Percentiles rank a stretch among this genome's conserved stretches.
phyloP scores from a whole-genome alignment of 495 filamentous ascomycete species.

The Podospora australis region DNA sequence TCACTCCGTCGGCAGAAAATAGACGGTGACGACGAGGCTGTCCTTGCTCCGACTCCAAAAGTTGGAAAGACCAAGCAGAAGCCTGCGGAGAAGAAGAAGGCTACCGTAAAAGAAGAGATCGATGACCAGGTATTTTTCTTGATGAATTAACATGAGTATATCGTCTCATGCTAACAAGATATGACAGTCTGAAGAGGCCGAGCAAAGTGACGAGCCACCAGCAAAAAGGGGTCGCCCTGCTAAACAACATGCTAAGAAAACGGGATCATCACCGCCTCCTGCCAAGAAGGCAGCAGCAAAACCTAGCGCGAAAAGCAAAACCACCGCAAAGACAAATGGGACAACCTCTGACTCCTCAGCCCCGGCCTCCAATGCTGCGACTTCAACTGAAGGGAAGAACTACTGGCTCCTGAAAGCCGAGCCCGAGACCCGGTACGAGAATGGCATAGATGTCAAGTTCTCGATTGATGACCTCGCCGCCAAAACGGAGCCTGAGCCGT shows the following conservation, averaged over 20 bases:
- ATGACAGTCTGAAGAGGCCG: too few relatives aligned
- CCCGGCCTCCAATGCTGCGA: conserved; percentile 1
- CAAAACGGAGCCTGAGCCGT: conserved; percentile 68
- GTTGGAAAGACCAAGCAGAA: neutral
- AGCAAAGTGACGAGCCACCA: conserved; percentile 3
- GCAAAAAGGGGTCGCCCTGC: conserved; percentile 3
- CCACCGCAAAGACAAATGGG: conserved; percentile 8
- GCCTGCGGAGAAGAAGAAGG: neutral
- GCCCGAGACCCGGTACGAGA: conserved; percentile 78
- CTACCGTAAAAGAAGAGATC: neutral
- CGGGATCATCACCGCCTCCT: neutral
- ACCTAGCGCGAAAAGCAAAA: neutral
- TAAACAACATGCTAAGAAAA: conserved; percentile 2
- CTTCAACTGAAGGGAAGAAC: conserved; percentile 23
- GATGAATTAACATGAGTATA: too few relatives aligned
- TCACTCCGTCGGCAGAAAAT: conserved; percentile 12
- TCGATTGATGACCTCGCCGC: conserved; percentile 84
- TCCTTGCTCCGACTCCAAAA: neutral
- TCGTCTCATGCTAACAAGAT: too few relatives aligned
- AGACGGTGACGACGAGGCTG: neutral
- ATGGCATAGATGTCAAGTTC: conserved; percentile 81
- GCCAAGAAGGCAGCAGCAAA: neutral
- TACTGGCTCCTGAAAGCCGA: conserved; percentile 98
- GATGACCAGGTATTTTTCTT: too few relatives aligned
- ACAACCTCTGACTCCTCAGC: conserved; percentile 5